Base-by-base conservation (phyloP, 768 basidiomycete genomes). In the Cystobasidiopsis lactophilus region DNA sequence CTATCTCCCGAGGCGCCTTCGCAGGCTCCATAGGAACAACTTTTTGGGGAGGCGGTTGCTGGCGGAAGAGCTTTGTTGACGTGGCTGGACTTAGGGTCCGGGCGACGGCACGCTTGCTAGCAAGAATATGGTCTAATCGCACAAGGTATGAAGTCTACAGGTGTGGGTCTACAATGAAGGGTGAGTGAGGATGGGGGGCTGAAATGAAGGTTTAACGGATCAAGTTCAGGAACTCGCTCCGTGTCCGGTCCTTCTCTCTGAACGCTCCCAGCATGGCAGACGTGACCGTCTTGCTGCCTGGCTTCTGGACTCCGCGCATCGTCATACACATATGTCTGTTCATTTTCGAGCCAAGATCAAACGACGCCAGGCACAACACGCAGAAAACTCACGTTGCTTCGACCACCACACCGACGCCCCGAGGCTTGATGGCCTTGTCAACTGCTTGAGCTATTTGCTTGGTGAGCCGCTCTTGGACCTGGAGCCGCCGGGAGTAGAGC, bases 291-390 rank as follows among this genome's bases (percentile, higher is more conserved):
- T 82, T 77, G 5, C 91, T 75, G 24, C 93, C 93, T 2, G 91
- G 91, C 69, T 98, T 98, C 69, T 98, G 93, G 9, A 98, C 93
- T 51, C 93, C 93, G 57, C 93, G 81, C 91, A 96, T 96, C 2
- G 91, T 88, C 93, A 98, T 98, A 65, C 91, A 96, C 67, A 95
- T 75, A 68, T 96, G 91, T 23, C 85, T 89, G 62, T 21, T 14
- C 3, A 14, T 3, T 58, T 38, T 45, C 46, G 51, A 41, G 44
- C n/a, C 27, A 19, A 43, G 41, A 9, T 46, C 52, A 33, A 46
- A n/a, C 31, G 23, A n/a, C 29, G 18, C 52, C 30, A 24, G 19
- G 16, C 21, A 46, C 43, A 57, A 39, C 7, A 18, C 14, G 53
- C 47, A 39, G n/a, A 44, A 44, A 3, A 73, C 85, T 65, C 66